Evolutionary conservation across 2,329 filamentous ascomycete species (phyloP).

Genomic region (Arthroderma sp.): DNA sequence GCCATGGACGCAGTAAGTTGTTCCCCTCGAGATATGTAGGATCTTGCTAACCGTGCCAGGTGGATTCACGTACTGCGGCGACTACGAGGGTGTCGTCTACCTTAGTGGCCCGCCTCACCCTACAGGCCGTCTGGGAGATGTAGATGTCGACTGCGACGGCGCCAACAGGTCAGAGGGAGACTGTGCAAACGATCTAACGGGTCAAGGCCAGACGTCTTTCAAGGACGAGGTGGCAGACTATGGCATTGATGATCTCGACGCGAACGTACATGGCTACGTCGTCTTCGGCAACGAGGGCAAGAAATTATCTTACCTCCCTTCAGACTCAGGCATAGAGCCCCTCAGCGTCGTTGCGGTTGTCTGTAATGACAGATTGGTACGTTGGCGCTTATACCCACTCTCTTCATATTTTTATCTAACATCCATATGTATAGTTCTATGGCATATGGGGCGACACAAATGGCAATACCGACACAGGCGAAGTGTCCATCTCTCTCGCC

Average conservation of each 20-base stretch:
- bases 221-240: constrained; percentile 9
- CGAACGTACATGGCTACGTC: constrained; percentile 20
- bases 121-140: constrained; percentile 10
- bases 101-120: constrained; percentile 9
- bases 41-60: not conserved
- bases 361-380: constrained; percentile 39
- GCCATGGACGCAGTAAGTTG: not conserved
- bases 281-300: constrained; percentile 18
- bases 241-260: constrained; percentile 17
- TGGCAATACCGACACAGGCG: constrained; percentile 45
- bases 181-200: constrained; percentile 4
- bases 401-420: not conserved
- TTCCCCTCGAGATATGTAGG: not conserved
- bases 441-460: constrained; percentile 51
- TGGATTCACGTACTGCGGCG: constrained; percentile 11
- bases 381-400: not conserved
- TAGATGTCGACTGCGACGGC: constrained; percentile 16
- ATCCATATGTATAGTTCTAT: constrained; percentile 36
- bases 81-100: constrained; percentile 10
- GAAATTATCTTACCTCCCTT: constrained; percentile 31
- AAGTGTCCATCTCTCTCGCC: constrained; percentile 47
- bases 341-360: constrained; percentile 46
- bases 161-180: constrained; percentile 10
- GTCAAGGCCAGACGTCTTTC: constrained; percentile 12
- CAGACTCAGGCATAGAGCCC: constrained; percentile 36